Base-by-base conservation (phyloP, 768 basidiomycete genomes). In the Tricholoma bakamatsutake region DNA sequence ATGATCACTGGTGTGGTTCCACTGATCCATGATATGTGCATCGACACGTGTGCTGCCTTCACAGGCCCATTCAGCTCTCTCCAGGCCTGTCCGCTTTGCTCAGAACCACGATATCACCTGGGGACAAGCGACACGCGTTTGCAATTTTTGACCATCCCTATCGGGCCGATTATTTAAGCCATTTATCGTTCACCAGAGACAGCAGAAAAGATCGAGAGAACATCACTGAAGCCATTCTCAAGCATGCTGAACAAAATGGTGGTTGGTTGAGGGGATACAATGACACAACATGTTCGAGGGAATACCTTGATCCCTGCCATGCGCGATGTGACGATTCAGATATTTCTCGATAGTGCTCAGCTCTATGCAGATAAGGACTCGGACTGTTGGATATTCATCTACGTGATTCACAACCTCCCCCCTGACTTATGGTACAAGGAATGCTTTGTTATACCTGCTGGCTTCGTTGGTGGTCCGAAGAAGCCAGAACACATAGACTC, bases 21-120 rank as follows among this genome's bases (percentile, higher is more conserved):
- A 0, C 57, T 80, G 5, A 43, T 61, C 0, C 47, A 67, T 15
- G 71, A 80, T 55, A 80, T 80, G 77, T 81, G 78, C 49, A 55
- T 63, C 0, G 66, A 76, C 5, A 62, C 65, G 0, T 74, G 72
- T 47, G 24, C 65, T 7, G 66, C 64, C 0, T 74, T 59, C 39
- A 50, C 53, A 17, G 53, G 57, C 15, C 57, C 52, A n/a, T 58
- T n/a, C 30, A 13, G 8, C 13, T 18, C 21, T 2, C 37, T 54
- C 15, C 13, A 39, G 31, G 15, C 13, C 4, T 58, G 57, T 33
- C 53, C 46, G 2, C 13, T 21, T 12, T 53, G 52, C 30, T 24
- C 18, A 18, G 18, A 37, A 39, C 24, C 52, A 7, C 33, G 57
- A 18, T 54, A 58, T 50, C n/a, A 48, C 2, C 53, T 53, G 18